Evolutionary conservation across 768 basidiomycete species (phyloP), one percentile per base, ranked within the genome.

Genomic region (Gloeophyllum trabeum): DNA sequence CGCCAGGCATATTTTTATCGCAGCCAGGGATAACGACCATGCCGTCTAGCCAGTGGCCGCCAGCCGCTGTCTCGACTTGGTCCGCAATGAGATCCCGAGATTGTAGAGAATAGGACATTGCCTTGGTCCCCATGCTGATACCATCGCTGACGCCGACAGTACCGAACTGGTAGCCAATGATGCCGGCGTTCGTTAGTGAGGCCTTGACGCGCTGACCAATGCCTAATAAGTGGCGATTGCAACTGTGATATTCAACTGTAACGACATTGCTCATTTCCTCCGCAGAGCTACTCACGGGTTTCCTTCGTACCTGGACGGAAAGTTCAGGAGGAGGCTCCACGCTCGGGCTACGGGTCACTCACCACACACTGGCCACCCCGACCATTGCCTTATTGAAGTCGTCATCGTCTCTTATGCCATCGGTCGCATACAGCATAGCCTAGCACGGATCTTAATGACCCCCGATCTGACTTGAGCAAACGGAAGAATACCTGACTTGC

Each of bases 1-100:
- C 93, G 47, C 96, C 96, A n/a, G 96, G 96, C 94, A 99, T 98
- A 65, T 99, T 99, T 67, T 99, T 99, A 69, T 99, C 94, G 58
- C 91, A 98, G 30, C 93, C 96, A 18, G 96, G 96, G 41, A 99
- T 71, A 45, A 90, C 91, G 28, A 97, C 90, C 85, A 96, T 88
- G 30, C 91, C 96, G 54, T 98, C 96, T 12, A 99, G 76, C 79
- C 93, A 96, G 58, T 99, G 96, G 4, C 94, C 96, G 12, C 87
- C 94, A 22, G 84, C 93, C 14, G 89, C 92, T 7, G 88, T 88
- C 65, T 98, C 94, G 16, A 99, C 93, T 56, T 84, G 80, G 63
- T 98, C 96, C 46, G 96, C 96, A 52, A 99, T 99, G 37, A 98
- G 73, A 66, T 99, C 96, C 49, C 96, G 79, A 20, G 91, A 94